Base-by-base conservation (phyloP, 768 basidiomycete genomes). In the Hysterangium stoloniferum region DNA sequence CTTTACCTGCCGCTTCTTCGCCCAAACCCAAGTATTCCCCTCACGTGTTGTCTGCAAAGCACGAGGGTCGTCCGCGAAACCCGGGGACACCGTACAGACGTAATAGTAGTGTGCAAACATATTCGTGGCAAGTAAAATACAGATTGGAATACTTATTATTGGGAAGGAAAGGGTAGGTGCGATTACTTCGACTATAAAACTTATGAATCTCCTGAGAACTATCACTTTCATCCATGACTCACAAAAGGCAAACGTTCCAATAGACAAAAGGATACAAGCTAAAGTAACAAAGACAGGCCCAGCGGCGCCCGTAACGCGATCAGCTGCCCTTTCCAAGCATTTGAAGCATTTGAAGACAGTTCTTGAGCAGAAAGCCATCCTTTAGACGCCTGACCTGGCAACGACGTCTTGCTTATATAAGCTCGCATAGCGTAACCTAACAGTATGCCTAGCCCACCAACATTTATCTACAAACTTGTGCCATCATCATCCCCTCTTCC, bases 241-340 rank as follows among this genome's bases (percentile, higher is more conserved):
- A 94, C 92, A 90, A 64, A 95, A 98, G 56, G 78, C 82, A 43
- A 90, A 54, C 0, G 78, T 71, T 38, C 91, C 93, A 1, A 72
- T 59, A 9, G 72, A 66, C 13, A 93, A 81, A 24, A 98, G 73
- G 6, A 80, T 59, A 48, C 84, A 71, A 4, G 91, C 94, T n/a
- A 95, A 70, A 1, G 69, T 75, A 33, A 98, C 79, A 62, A 98
- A 98, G 60, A 85, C 79, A 0, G 93, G 95, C 0, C 95, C 95
- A 27, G 89, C 93, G 46, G 87, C 85, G 47, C 93, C 91, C 0
- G 91, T 96, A 33, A 95, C 59, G 57, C 75, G 71, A 64, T 96
- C 90, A 4, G 78, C 94, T 43, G 70, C 65, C 47, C 79, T 69
- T 68, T 97, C 93, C 11, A 94, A 62, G 12, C 64, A 65, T 61